Evolutionary conservation across 331 rosid genomes (phyloP).

Genomic region (Arachis monticola): DNA sequence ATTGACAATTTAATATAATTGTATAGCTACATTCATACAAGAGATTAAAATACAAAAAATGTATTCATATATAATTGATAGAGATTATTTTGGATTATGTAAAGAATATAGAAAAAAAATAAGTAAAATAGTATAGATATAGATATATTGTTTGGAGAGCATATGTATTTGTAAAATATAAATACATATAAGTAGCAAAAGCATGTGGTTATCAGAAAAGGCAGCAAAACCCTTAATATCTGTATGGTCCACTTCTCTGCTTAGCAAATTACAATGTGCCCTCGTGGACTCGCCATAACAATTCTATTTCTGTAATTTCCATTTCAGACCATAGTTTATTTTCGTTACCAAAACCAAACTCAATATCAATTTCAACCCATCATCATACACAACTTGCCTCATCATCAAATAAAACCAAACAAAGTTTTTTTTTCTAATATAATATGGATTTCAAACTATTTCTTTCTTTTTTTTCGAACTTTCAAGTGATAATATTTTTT

Average conservation of each 20-base stretch:
- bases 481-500: no score
- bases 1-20: no score
- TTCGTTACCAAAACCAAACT: slow-evolving; percentile 8
- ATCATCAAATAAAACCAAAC: no score
- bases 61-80: no score
- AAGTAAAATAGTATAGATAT: neutral
- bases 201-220: slow-evolving; percentile 73
- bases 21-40: neutral
- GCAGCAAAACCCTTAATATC: slow-evolving; percentile 60
- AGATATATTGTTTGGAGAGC: slow-evolving; percentile 47
- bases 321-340: slow-evolving; percentile 23
- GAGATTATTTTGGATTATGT: no score
- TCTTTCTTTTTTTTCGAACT: neutral
- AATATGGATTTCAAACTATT: neutral
- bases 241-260: slow-evolving; percentile 62
- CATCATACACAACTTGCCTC: no score
- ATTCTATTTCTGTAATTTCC: neutral
- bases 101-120: neutral
- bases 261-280: slow-evolving; percentile 45
- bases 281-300: slow-evolving; percentile 54
- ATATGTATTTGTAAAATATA: slow-evolving; percentile 61
- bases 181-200: slow-evolving; percentile 64
- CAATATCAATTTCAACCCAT: slow-evolving; percentile 16
- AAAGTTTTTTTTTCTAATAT: no score
- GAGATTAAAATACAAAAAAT: no score